A percentile compares a stretch with the other conserved stretches of the same genome.
Evolutionary conservation across 2,329 filamentous ascomycete genomes (phyloP).

Genomic region (Lasiodiplodia gonubiensis): DNA sequence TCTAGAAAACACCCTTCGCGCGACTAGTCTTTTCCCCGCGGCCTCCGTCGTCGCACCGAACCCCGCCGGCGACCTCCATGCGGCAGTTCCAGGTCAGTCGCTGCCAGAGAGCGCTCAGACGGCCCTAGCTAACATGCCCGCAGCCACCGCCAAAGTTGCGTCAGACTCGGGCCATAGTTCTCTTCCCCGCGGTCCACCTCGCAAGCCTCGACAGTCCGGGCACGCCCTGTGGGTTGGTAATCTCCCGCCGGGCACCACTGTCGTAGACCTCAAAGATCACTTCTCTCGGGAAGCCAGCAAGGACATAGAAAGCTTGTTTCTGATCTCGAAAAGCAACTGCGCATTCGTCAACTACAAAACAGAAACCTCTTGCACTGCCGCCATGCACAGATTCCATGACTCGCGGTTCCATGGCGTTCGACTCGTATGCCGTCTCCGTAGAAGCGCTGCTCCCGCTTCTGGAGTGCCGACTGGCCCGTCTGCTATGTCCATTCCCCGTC

Average conservation of each 20-base stretch:
- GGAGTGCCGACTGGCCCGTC: slow-evolving; percentile 63
- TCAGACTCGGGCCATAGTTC: slow-evolving; percentile 36
- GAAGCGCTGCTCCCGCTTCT: slow-evolving; percentile 54
- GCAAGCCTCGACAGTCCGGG: slow-evolving; percentile 73
- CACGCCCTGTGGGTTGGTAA: slow-evolving; percentile 97
- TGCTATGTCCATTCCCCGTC: slow-evolving; percentile 45
- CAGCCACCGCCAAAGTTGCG: not conserved
- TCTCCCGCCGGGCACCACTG: slow-evolving; percentile 78
- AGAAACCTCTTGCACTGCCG: slow-evolving; percentile 74
- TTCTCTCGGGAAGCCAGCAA: slow-evolving; percentile 78
- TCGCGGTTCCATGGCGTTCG: slow-evolving; percentile 86
- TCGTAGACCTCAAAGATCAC: slow-evolving; percentile 87
- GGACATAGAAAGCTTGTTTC: slow-evolving; percentile 84
- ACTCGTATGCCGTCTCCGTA: slow-evolving; percentile 81
- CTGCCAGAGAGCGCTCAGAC: not conserved
- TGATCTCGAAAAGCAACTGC: slow-evolving; percentile 97
- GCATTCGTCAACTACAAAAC: slow-evolving; percentile 95
- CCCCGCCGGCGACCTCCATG: slow-evolving; percentile 6
- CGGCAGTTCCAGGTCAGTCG: slow-evolving; percentile 36
- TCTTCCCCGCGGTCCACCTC: slow-evolving; percentile 65
- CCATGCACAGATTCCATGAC: slow-evolving; percentile 86
- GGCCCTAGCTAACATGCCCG: not conserved
- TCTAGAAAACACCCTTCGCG: not conserved
- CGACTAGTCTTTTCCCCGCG: not conserved
- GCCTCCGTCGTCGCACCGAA: not conserved